Evolutionary conservation across 768 basidiomycete genomes (phyloP), one percentile per base, ranked within the genome.

Genomic region (Austroboletus festivus): DNA sequence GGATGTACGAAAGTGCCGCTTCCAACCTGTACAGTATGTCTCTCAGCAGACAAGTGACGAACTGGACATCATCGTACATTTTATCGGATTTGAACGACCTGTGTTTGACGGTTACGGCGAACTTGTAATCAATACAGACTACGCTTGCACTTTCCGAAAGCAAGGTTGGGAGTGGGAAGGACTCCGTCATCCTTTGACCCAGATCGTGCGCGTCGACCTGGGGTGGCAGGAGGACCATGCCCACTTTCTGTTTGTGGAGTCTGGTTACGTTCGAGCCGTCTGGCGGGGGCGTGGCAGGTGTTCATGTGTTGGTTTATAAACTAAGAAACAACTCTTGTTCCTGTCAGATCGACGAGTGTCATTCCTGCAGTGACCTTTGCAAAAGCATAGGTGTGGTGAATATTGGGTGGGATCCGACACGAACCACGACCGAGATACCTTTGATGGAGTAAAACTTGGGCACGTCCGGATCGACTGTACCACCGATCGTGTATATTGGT

Each of bases 131-230:
- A 44, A 83, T 70, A 52, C 80, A 81, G 15, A 71, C 77, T 1
- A 76, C 73, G 38, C 78, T 77, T 1, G 75, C 78, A 22, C 76
- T 69, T 60, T 83, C 81, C 1, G 77, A 73, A 52, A 81, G 82
- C 31, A 67, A 76, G 6, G 79, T 76, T 1, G 81, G 81, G 13
- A 80, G 68, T 4, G 64, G 66, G 42, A 75, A 78, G 5, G 46
- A 48, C 12, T 64, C 67, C 46, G 57, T 65, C 38, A 67, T 67
- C 30, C 62, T 67, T 46, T 68, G n/a, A n/a, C n/a, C n/a, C n/a
- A n/a, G 73, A 22, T 73, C 70, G 24, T 69, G 56, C 21, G 75
- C 62, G 16, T 61, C 55, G 15, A 75, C 70, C 39, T 76, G 81
- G 4, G 82, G 69, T 9, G 55, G 59, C 39, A 81, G 70, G 15